These are phyloP conservation scores for Cutaneotrichosporon daszewskae DNA, from an alignment of 1,284 basidiomycete genomes.

Conservation along the genomic window DNA sequence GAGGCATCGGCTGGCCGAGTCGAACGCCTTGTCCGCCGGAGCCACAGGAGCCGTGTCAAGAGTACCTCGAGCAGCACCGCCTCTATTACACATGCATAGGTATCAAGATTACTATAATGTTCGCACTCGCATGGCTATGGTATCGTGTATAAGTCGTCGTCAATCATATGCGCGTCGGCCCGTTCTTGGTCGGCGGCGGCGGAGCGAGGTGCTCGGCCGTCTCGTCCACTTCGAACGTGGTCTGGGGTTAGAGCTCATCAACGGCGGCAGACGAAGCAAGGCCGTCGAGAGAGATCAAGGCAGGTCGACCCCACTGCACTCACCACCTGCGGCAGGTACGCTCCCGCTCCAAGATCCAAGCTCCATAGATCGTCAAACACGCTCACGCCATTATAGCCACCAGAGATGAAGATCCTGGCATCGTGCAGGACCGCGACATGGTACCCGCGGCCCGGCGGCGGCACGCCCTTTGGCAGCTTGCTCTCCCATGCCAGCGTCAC, in stretches of 20 bases:
- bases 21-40: too few species aligned
- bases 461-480: slow-evolving; percentile 58
- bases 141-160: too few species aligned
- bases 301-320: slow-evolving; percentile 21
- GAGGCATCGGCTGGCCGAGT: too few species aligned
- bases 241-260: slow-evolving; percentile 19
- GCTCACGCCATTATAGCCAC: slow-evolving; percentile 75
- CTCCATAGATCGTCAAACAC: slow-evolving; percentile 79
- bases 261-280: too few species aligned
- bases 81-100: too few species aligned
- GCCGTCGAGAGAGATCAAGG: too few species aligned
- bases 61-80: too few species aligned
- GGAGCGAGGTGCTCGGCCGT: slow-evolving; percentile 20
- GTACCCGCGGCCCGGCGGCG: slow-evolving; percentile 70
- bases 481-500: slow-evolving; percentile 56
- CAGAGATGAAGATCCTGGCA: slow-evolving; percentile 75
- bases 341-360: slow-evolving; percentile 77
- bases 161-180: not conserved
- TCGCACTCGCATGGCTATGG: too few species aligned
- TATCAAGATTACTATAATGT: too few species aligned
- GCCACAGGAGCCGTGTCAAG: too few species aligned
- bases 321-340: slow-evolving; percentile 82
- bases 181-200: slow-evolving; percentile 9
- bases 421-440: slow-evolving; percentile 69
- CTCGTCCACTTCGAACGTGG: slow-evolving; percentile 42